Evolutionary conservation across 1,284 basidiomycete genomes (phyloP).

Genomic region (Ceratobasidium papillatum): DNA sequence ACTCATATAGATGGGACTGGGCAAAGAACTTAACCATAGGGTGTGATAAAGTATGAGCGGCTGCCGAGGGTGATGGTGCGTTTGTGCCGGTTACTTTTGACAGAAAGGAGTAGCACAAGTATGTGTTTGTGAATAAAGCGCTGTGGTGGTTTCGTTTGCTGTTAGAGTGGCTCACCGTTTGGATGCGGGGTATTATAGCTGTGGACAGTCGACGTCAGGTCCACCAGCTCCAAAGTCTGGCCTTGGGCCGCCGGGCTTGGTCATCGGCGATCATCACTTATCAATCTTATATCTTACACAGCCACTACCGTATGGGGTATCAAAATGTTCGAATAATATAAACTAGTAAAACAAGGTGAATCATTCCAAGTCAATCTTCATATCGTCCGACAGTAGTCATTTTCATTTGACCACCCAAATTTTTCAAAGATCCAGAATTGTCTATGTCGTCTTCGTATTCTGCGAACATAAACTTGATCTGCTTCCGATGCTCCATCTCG

Average conservation of each 20-base stretch:
- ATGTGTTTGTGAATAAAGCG: not conserved
- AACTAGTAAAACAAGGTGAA: not conserved
- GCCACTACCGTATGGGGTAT: no score
- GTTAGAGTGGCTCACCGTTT: not conserved
- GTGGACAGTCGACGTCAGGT: constrained; percentile 34
- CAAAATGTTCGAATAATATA: not conserved
- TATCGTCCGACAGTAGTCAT: constrained; percentile 24
- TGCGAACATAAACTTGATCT: constrained; percentile 10
- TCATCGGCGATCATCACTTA: constrained; percentile 25
- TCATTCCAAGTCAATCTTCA: constrained; percentile 3
- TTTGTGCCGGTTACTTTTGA: not conserved
- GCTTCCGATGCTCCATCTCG: constrained; percentile 3
- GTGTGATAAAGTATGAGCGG: not conserved
- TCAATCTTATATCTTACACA: not conserved
- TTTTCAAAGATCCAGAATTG: not conserved
- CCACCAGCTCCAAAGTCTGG: constrained; percentile 23
- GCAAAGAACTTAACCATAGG: constrained; percentile 46
- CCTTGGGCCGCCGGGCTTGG: constrained; percentile 29
- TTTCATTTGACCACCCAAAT: not conserved
- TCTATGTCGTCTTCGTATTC: constrained; percentile 11
- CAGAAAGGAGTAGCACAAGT: not conserved
- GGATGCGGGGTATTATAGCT: constrained; percentile 18
- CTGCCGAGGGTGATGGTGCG: constrained; percentile 22
- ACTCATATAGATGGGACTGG: constrained; percentile 46
- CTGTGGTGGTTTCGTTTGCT: not conserved